Base-by-base conservation (phyloP, 257 asterid species). In the Jaltomata sinuosa region DNA sequence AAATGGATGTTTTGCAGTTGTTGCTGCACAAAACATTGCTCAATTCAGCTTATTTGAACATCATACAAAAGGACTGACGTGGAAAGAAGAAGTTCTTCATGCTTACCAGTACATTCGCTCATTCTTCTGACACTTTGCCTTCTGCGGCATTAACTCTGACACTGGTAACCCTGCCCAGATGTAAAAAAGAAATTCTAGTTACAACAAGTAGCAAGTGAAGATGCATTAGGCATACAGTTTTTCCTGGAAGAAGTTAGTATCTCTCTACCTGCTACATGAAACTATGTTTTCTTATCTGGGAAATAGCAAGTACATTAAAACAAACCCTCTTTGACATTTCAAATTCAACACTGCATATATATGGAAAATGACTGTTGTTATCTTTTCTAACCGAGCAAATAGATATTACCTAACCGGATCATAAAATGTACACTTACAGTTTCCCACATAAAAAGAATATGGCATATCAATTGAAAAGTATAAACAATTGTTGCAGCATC, bases 21-120 rank as follows among this genome's bases (percentile, higher is more conserved):
- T 93, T 91, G 81, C 99, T 95, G 95, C 90, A 90, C 8, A 83
- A 84, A 80, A 83, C 29, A 83, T 25, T 25, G 61, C 81, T 29
- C 81, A 47, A 27, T 18, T 76, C n/a, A 76, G 62, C 21, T 49
- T 27, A 76, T 29, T 47, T 49, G 22, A 76, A 27, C 10, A 49
- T 47, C 38, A 76, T 47, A 27, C 40, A 12, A 76, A 49, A 76
- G 32, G 16, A 83, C 27, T 64, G 42, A 32, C 76, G 15, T 18
- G 78, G n/a, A 83, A 83, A 47, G 45, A 83, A 83, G 50, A 67
- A 59, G 80, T 49, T 82, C 62, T 45, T 16, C 45, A 59, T 80
- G 85, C 85, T 68, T 90, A 95, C 99, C 99, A 95, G 92, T 87
- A 94, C 74, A 94, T 86, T 29, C 98, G 87, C 45, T 94, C 97